Conservation (phyloP, 2,329 filamentous ascomycete genomes). For the Ascocoryne sarcoides region DNA sequence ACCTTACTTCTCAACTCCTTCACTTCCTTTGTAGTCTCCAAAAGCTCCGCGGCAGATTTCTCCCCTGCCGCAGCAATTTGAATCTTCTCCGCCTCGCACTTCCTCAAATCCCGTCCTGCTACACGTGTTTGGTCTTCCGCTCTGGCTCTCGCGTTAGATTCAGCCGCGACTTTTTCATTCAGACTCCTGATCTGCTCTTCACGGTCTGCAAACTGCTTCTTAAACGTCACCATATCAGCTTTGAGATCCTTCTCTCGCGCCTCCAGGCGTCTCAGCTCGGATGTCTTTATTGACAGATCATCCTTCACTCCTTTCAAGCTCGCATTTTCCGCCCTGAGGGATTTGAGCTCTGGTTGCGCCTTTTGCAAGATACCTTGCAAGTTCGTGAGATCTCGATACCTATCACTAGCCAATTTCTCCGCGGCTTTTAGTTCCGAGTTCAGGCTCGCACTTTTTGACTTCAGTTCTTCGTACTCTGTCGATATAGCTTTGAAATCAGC, state of each 20-base stretch:
- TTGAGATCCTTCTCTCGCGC: slow-evolving; percentile 74
- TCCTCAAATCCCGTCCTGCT: slow-evolving; percentile 67
- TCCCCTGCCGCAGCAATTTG: slow-evolving; percentile 68
- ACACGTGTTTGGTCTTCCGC: slow-evolving; percentile 73
- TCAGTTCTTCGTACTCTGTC: slow-evolving; percentile 57
- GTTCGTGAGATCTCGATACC: slow-evolving; percentile 82
- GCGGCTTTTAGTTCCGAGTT: slow-evolving; percentile 80
- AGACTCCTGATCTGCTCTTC: slow-evolving; percentile 70
- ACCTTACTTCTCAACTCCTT: slow-evolving; percentile 53
- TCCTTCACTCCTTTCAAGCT: slow-evolving; percentile 67
- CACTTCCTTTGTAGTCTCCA: slow-evolving; percentile 64
- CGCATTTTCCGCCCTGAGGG: slow-evolving; percentile 66
- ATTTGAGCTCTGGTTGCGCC: slow-evolving; percentile 76
- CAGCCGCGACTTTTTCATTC: slow-evolving; percentile 68
- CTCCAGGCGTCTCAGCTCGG: slow-evolving; percentile 68
- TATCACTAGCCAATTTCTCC: slow-evolving; percentile 73
- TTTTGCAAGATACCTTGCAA: slow-evolving; percentile 73
- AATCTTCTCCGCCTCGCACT: slow-evolving; percentile 68
- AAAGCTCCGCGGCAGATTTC: slow-evolving; percentile 60
- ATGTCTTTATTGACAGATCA: slow-evolving; percentile 53
- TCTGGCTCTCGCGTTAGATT: slow-evolving; percentile 60
- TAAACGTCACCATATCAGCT: slow-evolving; percentile 60
- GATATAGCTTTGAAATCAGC: slow-evolving; percentile 32
- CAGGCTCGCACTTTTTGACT: slow-evolving; percentile 57
- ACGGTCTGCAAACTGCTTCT: slow-evolving; percentile 62